A percentile compares a stretch with the other conserved stretches of the same genome.
Evolutionary conservation across 495 filamentous ascomycete species (phyloP).

Genomic region (Viridothelium virens): DNA sequence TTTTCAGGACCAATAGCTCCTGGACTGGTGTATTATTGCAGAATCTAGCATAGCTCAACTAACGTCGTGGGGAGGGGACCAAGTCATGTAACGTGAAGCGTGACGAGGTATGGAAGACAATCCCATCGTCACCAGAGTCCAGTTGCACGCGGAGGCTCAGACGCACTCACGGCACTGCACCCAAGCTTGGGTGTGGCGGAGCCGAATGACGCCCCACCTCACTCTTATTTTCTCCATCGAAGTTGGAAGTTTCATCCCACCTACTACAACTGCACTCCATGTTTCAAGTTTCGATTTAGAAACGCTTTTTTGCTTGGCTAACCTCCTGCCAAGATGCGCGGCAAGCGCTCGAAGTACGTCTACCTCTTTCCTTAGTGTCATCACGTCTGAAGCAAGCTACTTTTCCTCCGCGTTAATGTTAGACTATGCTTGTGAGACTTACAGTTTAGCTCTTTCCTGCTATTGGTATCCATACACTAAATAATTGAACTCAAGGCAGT

Average conservation of each 20-base stretch:
- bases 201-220: not conserved
- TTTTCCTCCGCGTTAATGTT: too few relatives aligned
- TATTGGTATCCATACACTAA: too few relatives aligned
- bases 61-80: not conserved
- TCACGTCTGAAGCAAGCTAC: too few relatives aligned
- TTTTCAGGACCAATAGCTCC: not conserved
- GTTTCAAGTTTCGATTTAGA: not conserved
- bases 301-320: constrained; percentile 6
- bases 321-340: constrained; percentile 56
- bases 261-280: not conserved
- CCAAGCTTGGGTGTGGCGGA: too few relatives aligned
- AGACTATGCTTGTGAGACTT: too few relatives aligned
- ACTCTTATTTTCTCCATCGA: not conserved
- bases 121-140: constrained; percentile 6
- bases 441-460: too few relatives aligned
- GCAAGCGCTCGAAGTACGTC: constrained; percentile 56
- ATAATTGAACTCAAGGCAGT: constrained; percentile 54
- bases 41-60: not conserved
- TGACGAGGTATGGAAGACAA: not conserved
- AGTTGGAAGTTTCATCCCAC: not conserved
- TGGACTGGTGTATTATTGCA: not conserved
- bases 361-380: too few relatives aligned
- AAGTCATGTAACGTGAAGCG: not conserved
- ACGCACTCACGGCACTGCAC: too few relatives aligned
- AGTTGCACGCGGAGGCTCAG: not conserved